phyloP scores from a whole-genome alignment of 148 eudicot genomes.

The Vaccinium macrocarpon region DNA sequence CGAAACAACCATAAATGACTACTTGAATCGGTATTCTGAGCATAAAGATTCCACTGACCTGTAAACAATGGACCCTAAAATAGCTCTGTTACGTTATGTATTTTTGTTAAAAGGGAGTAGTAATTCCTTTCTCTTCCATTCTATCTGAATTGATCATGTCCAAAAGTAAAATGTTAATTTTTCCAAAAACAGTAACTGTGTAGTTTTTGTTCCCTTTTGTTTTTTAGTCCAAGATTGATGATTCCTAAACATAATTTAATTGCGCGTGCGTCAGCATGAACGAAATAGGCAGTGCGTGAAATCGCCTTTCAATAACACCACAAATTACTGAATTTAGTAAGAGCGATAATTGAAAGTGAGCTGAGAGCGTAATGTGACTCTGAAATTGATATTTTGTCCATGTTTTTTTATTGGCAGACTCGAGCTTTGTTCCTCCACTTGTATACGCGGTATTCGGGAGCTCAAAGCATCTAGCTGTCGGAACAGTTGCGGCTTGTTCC shows the following conservation, averaged over 20 bases:
- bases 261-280: too few relatives aligned
- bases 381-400: not conserved
- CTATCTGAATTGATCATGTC: too few relatives aligned
- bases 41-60: too few relatives aligned
- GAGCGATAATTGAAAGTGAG: not conserved
- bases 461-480: slow-evolving; percentile 74
- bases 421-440: slow-evolving; percentile 85
- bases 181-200: not conserved
- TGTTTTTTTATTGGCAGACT: slow-evolving; percentile 38
- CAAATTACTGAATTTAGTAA: too few relatives aligned
- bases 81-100: too few relatives aligned
- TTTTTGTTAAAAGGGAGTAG: too few relatives aligned
- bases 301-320: not conserved
- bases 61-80: too few relatives aligned
- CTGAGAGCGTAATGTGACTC: not conserved
- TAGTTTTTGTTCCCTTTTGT: not conserved
- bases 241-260: not conserved
- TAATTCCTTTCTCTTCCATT: too few relatives aligned
- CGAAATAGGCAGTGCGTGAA: not conserved
- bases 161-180: too few relatives aligned
- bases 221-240: not conserved
- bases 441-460: slow-evolving; percentile 76
- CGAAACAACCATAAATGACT: too few relatives aligned
- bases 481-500: slow-evolving; percentile 81
- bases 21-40: too few relatives aligned